Conservation (phyloP, 306 rosid genomes). For the Biancaea sappan region DNA sequence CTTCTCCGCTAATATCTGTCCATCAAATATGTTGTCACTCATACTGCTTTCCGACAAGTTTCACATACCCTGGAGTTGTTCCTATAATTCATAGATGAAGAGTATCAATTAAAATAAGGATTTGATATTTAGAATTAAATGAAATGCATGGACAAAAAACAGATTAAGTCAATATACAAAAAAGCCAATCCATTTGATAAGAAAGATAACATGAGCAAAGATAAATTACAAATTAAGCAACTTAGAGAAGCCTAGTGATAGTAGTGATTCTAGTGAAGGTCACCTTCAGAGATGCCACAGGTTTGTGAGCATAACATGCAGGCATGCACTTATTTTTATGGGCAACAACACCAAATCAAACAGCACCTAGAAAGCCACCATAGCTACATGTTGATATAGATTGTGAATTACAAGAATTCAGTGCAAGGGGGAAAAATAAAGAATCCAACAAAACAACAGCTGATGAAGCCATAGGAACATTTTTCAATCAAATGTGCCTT, state of each 20-base stretch:
- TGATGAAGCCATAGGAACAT: not conserved
- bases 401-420: not conserved
- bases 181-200: not conserved
- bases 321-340: not conserved
- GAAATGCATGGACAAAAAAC: slow-evolving; percentile 25
- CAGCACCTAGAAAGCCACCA: not conserved
- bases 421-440: not conserved
- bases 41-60: slow-evolving; percentile 50
- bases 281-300: not conserved
- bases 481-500: not conserved
- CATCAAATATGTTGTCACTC: slow-evolving; percentile 66
- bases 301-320: not conserved
- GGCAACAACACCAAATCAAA: not conserved
- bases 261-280: too few species aligned
- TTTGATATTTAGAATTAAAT: slow-evolving; percentile 15
- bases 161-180: slow-evolving; percentile 1
- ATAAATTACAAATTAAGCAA: not conserved
- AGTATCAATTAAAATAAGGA: not conserved
- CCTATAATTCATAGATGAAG: slow-evolving; percentile 31
- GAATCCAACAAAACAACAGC: not conserved
- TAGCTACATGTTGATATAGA: not conserved
- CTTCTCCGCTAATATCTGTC: slow-evolving; percentile 65
- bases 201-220: not conserved
- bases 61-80: slow-evolving; percentile 43
- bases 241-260: not conserved